Evolutionary conservation across 2,329 filamentous ascomycete genomes (phyloP), one percentile per base, ranked within the genome.

Genomic region (Penicillium expansum): DNA sequence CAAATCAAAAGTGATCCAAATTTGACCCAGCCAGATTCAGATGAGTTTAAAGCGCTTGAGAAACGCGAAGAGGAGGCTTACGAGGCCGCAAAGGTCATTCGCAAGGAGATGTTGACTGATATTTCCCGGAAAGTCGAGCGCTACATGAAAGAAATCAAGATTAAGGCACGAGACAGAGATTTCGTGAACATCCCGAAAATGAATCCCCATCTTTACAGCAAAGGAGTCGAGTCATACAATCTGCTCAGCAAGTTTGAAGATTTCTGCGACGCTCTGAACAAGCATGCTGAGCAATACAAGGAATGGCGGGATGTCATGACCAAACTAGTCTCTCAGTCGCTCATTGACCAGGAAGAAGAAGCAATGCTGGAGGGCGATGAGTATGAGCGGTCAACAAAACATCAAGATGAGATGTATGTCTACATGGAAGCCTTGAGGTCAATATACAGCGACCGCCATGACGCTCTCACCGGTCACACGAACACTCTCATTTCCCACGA

Each of bases 391-490:
- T 96, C 93, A 0, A 91, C 92, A 0, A 90, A 90, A 71, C 83
- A 88, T 44, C 93, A 97, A 74, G 93, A 97, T 59, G 86, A 95
- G 69, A 83, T 97, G 41, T 90, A 93, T 74, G 90, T 90, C 7
- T 96, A 95, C 68, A 88, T 96, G 56, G 86, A 92, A 69, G 86
- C 85, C 9, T 79, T 97, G 29, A 83, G 91, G 57, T 85, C 89
- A 0, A 81, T 88, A 47, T 83, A 94, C 55, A 87, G 90, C 7
- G 92, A 97, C 73, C 86, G 93, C 13, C 85, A 88, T 61, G 85
- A 88, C 61, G 85, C 86, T 29, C 80, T 97, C 16, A 89, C 88
- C 1, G 93, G 93, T 0, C 82, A 91, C 57, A 80, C 80, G n/a
- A 95, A 94, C 63, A 79, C 83, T 32, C 83, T 95, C 4, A 83